phyloP scores from a whole-genome alignment of 257 asterid species.

The Plantago elongata region DNA sequence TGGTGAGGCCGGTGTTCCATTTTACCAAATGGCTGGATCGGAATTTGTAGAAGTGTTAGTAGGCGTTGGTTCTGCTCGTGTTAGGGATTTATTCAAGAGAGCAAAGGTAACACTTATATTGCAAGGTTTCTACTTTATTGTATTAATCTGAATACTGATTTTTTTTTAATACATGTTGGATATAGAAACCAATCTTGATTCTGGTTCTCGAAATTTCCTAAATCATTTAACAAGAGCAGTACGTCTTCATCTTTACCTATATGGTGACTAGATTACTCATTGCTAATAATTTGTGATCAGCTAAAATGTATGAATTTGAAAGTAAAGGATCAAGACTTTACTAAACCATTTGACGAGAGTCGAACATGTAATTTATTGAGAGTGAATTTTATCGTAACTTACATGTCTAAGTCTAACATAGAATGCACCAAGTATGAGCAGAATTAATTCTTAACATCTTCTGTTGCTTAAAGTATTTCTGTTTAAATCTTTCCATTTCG shows the following conservation, averaged over 20 bases:
- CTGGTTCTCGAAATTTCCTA: too few species aligned
- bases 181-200: too few species aligned
- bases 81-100: slow-evolving; percentile 94
- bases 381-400: neutral
- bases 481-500: too few species aligned
- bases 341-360: too few species aligned
- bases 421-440: neutral
- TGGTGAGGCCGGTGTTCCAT: slow-evolving; percentile 99
- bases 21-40: slow-evolving; percentile 99
- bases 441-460: neutral
- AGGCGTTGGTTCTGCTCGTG: slow-evolving; percentile 99
- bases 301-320: neutral
- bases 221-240: neutral
- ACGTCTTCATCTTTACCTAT: slow-evolving; percentile 8
- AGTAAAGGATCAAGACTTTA: neutral
- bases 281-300: neutral
- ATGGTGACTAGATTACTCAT: slow-evolving; percentile 10
- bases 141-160: slow-evolving; percentile 1
- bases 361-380: slow-evolving; percentile 1
- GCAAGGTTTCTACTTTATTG: slow-evolving; percentile 7
- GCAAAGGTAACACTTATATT: slow-evolving; percentile 65
- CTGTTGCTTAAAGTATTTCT: neutral
- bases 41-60: slow-evolving; percentile 96
- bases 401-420: neutral
- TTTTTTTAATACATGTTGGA: neutral